Conservation (phyloP, 202 grass and related monocot species). For the Zizania palustris region DNA sequence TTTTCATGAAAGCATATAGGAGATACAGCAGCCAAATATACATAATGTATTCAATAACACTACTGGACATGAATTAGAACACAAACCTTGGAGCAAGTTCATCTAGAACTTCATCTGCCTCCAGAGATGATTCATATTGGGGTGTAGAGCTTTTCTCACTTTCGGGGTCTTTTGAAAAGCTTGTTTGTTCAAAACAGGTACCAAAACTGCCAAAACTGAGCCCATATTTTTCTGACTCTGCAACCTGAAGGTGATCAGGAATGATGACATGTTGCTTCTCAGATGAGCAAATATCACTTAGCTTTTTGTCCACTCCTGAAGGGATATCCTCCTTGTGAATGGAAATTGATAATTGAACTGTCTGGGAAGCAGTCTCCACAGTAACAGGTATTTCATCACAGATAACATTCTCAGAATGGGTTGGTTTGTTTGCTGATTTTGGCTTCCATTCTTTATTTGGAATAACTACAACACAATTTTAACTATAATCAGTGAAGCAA, state of each 20-base stretch:
- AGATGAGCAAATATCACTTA: conserved; percentile 46
- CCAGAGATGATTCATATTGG: conserved; percentile 50
- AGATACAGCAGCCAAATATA: conserved; percentile 21
- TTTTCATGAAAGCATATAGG: conserved; percentile 3
- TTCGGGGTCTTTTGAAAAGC: conserved; percentile 44
- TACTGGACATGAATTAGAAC: neutral
- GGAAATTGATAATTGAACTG: conserved; percentile 43
- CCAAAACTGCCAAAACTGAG: conserved; percentile 93
- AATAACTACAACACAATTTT: conserved; percentile 52
- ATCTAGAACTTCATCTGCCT: conserved; percentile 48
- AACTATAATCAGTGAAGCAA: conserved; percentile 35
- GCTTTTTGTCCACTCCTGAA: conserved; percentile 51
- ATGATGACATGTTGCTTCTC: conserved; percentile 87
- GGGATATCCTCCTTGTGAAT: conserved; percentile 33
- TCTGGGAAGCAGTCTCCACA: conserved; percentile 47
- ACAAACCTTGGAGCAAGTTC: conserved; percentile 44
- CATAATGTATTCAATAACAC: neutral
- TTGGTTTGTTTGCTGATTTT: conserved; percentile 61
- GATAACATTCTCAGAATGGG: conserved; percentile 43
- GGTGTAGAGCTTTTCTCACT: conserved; percentile 42
- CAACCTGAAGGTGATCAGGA: conserved; percentile 85
- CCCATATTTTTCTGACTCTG: conserved; percentile 76
- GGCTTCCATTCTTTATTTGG: conserved; percentile 95
- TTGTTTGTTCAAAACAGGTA: conserved; percentile 49
- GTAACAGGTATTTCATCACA: conserved; percentile 38